A percentile compares a stretch with the other conserved stretches of the same genome.
Evolutionary conservation across 2,329 filamentous ascomycete genomes (phyloP).

Genomic region (Elsinoe arachidis): DNA sequence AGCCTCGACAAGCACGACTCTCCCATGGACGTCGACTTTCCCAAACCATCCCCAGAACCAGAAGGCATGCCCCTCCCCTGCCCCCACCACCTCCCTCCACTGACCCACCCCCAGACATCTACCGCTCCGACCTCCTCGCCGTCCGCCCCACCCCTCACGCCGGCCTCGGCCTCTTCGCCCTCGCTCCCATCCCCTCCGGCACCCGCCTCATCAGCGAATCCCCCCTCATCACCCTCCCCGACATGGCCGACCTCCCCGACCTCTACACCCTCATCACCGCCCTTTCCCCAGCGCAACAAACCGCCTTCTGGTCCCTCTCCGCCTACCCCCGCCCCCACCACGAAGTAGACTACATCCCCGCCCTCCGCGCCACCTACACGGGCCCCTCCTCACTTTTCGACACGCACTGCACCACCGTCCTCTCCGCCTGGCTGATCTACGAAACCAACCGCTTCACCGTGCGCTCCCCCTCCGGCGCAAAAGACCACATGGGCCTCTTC

Average conservation of each 20-base stretch:
- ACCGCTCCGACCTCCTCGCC: conserved; percentile 14
- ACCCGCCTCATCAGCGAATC: conserved; percentile 15
- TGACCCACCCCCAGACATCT: conserved; percentile 5
- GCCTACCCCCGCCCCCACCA: background rate
- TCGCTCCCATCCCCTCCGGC: conserved; percentile 12
- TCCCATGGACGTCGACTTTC: conserved; percentile 12
- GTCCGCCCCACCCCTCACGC: conserved; percentile 13
- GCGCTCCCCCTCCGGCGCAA: conserved; percentile 10
- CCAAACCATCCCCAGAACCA: background rate
- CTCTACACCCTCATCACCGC: conserved; percentile 11
- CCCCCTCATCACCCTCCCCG: conserved; percentile 15
- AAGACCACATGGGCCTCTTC: conserved; percentile 15
- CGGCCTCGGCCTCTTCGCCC: conserved; percentile 16
- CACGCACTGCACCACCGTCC: conserved; percentile 10
- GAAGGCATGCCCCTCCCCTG: background rate
- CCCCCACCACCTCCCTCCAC: background rate
- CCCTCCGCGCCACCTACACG: conserved; percentile 9
- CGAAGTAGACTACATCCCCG: conserved; percentile 15
- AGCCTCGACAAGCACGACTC: conserved; percentile 6
- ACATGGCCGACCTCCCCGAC: conserved; percentile 15
- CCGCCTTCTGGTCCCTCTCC: conserved; percentile 15
- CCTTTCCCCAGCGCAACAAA: background rate
- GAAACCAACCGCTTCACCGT: conserved; percentile 18
- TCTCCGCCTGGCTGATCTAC: conserved; percentile 14
- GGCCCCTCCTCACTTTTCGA: conserved; percentile 12